phyloP scores from a whole-genome alignment of 305 asterid species.

The Caryopteris hybrid region DNA sequence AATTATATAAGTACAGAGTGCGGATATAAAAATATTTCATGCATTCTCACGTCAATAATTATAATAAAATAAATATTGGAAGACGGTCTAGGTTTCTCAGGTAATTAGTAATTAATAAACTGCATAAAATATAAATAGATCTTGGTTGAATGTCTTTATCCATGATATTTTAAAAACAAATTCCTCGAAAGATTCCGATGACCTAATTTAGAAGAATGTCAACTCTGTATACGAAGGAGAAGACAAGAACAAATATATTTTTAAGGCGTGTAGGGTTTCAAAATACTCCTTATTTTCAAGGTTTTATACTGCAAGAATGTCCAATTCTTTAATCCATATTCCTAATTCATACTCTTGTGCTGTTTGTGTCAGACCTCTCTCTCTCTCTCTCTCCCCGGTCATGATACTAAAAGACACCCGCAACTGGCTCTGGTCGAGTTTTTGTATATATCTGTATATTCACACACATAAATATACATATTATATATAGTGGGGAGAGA shows the following conservation, averaged over 20 bases:
- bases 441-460: too few species aligned
- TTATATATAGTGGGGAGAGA: too few species aligned
- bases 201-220: constrained; percentile 37
- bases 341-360: constrained; percentile 19
- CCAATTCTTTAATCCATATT: background rate
- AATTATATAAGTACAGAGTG: too few species aligned
- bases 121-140: constrained; percentile 3
- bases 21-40: background rate
- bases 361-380: constrained; percentile 9
- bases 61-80: constrained; percentile 6
- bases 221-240: constrained; percentile 42
- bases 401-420: too few species aligned
- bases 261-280: constrained; percentile 19
- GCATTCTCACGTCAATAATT: constrained; percentile 22
- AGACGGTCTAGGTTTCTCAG: background rate
- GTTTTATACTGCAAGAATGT: background rate
- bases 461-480: too few species aligned
- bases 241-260: constrained; percentile 32
- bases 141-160: constrained; percentile 39
- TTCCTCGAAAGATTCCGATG: constrained; percentile 36
- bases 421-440: too few species aligned
- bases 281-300: background rate
- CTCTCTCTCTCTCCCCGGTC: too few species aligned
- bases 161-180: constrained; percentile 13
- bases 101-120: background rate